Evolutionary conservation across 257 asterid genomes (phyloP).

Genomic region (Plantago elongata): DNA sequence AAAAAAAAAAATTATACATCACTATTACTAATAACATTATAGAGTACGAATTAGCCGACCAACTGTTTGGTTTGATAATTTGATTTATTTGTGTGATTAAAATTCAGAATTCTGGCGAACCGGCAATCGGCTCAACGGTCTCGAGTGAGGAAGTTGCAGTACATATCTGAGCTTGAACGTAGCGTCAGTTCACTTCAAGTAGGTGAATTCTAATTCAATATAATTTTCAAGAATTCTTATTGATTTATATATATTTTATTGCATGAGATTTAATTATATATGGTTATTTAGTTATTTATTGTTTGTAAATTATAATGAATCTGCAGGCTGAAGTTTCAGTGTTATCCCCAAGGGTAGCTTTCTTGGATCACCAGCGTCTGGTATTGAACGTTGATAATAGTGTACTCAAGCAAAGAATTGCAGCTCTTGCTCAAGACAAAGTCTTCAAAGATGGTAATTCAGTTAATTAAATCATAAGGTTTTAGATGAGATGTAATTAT

Average conservation of each 20-base stretch:
- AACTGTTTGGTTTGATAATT: too few species aligned
- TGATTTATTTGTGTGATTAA: not conserved
- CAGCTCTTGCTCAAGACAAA: constrained; percentile 93
- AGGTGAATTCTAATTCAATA: constrained; percentile 9
- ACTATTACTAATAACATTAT: too few species aligned
- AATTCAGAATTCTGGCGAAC: constrained; percentile 75
- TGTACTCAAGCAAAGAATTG: constrained; percentile 88
- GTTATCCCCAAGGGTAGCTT: constrained; percentile 89
- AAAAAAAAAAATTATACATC: too few species aligned
- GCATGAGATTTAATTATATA: not conserved
- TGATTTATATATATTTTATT: not conserved
- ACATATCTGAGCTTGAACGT: constrained; percentile 89
- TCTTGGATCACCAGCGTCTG: constrained; percentile 89
- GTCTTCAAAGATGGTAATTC: constrained; percentile 87
- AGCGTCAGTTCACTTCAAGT: constrained; percentile 84
- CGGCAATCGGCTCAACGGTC: constrained; percentile 97
- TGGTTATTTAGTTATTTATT: not conserved
- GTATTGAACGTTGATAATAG: constrained; percentile 80
- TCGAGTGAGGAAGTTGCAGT: constrained; percentile 84
- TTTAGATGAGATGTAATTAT: too few species aligned
- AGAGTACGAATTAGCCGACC: too few species aligned
- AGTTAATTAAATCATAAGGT: too few species aligned
- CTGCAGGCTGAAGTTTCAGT: constrained; percentile 82
- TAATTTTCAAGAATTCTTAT: not conserved
- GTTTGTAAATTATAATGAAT: not conserved